Evolutionary conservation across 2,329 filamentous ascomycete species (phyloP), one percentile per base, ranked within the genome.

Genomic region (Falciphora oryzae): DNA sequence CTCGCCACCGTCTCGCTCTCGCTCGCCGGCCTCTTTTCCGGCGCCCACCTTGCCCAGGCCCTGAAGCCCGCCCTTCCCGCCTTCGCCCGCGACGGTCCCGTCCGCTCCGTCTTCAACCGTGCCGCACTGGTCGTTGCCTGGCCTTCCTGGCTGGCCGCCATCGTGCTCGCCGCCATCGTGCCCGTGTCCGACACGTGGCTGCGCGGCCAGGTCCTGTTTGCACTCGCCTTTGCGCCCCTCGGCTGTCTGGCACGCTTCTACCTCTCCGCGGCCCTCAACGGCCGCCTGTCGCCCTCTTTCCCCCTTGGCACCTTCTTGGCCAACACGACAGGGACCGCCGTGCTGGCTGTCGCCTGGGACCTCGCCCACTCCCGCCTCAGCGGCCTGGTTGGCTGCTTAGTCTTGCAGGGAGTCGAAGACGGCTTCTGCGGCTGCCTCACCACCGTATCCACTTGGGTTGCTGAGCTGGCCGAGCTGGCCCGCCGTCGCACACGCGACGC

Each of bases 291-390:
- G 0, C 60, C 60, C 16, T 78, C 82, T 0, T 97, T 97, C 69
- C 94, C 94, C 0, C 75, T 97, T 0, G 94, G 94, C 2, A 98
- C 94, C 0, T 97, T 97, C 70, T 77, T 79, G 0, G 92, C 90
- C 32, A 98, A 98, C 71, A 80, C 96, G 5, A 74, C 89, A 18
- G 94, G 93, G 5, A 93, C 91, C 0, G 83, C 83, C 0, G 75
- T 97, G 22, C 75, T 96, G 62, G 93, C 86, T 18, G 88, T 92
- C 82, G 84, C 87, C 35, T 96, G 85, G 79, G 90, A 96, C 71
- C 77, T 97, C 62, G 90, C 92, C 68, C 92, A 92, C 71, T 83
- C 81, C 0, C 83, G 81, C 0, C 68, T 81, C 1, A 79, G 79
- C 5, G 83, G 84, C 1, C 73, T 84, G 1, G 71, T 87, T 0